Evolutionary conservation across 495 filamentous ascomycete genomes (phyloP), one percentile per base, ranked within the genome.

Genomic region (Choiromyces venosus): DNA sequence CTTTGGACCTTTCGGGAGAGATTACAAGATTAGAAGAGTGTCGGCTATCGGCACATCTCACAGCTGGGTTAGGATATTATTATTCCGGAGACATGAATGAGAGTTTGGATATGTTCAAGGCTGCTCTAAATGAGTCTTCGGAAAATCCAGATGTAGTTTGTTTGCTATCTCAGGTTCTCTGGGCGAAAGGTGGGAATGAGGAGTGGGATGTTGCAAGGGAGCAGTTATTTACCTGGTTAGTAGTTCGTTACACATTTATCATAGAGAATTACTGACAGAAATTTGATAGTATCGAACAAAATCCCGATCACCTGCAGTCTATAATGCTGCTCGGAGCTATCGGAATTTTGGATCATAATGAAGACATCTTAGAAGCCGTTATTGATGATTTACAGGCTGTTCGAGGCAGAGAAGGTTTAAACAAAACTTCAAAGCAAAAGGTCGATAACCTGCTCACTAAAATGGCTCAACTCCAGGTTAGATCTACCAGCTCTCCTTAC

Each of bases 121-220:
- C 88, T 18, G 94, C 94, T 6, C 85, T 99, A 10, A 86, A 89
- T 65, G 94, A 97, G 83, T 91, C 91, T 6, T 81, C 88, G 61
- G 87, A 87, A 61, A 88, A 92, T 70, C 92, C 94, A 3, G 92
- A 99, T 81, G 91, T 94, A 5, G 89, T 94, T 21, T 97, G 93
- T 79, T 86, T 97, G 21, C 86, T 98, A 12, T 90, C 93, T 2
- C 91, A 98, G 80, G 89, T 97, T 4, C 86, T 98, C 8, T 99
- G 94, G 93, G 93, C 92, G 4, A 94, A 91, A 79, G 94, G 92
- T 36, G 89, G 88, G 1, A 88, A 91, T 10, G 88, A 91, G 18
- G 91, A 93, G 67, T 86, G 89, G 56, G 86, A 86, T 61, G 87
- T 92, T 71, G 93, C 94, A 18, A 87, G 92, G 7, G 89, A 96